Conservation (phyloP, 139 green algal species). For the Chlorella sp. region DNA sequence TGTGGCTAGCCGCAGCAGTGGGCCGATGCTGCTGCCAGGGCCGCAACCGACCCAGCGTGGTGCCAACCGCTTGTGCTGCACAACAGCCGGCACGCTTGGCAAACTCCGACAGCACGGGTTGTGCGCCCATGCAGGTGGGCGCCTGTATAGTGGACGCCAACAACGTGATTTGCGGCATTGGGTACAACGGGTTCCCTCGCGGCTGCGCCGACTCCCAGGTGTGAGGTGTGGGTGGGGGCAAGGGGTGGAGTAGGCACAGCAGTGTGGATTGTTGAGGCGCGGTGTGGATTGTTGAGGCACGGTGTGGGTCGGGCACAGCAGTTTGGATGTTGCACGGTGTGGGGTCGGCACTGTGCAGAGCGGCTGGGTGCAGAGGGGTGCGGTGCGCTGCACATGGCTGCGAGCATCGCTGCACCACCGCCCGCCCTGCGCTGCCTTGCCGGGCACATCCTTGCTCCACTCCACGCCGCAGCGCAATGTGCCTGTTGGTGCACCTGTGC, state of each 20-base stretch:
- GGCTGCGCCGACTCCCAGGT: conserved; percentile 82
- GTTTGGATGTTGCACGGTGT: no score
- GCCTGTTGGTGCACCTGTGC: not conserved
- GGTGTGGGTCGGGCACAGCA: no score
- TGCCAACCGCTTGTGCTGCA: no score
- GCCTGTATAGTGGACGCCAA: conserved; percentile 86
- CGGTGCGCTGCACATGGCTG: not conserved
- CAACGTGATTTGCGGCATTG: conserved; percentile 97
- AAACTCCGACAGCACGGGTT: not conserved
- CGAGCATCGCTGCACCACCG: not conserved
- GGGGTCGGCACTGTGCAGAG: no score
- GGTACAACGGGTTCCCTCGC: conserved; percentile 99
- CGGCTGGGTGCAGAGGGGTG: no score
- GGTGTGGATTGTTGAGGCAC: no score
- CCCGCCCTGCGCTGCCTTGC: not conserved
- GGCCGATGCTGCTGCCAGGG: not conserved
- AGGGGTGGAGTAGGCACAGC: not conserved
- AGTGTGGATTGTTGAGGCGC: not conserved
- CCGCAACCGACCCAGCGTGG: no score
- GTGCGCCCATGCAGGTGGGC: conserved; percentile 70
- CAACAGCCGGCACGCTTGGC: no score
- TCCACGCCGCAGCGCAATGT: not conserved
- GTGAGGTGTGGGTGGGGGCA: not conserved
- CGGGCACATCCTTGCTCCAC: not conserved
- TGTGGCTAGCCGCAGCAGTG: not conserved